Conservation (phyloP, 768 basidiomycete species). For the Kondoa subrosea region DNA sequence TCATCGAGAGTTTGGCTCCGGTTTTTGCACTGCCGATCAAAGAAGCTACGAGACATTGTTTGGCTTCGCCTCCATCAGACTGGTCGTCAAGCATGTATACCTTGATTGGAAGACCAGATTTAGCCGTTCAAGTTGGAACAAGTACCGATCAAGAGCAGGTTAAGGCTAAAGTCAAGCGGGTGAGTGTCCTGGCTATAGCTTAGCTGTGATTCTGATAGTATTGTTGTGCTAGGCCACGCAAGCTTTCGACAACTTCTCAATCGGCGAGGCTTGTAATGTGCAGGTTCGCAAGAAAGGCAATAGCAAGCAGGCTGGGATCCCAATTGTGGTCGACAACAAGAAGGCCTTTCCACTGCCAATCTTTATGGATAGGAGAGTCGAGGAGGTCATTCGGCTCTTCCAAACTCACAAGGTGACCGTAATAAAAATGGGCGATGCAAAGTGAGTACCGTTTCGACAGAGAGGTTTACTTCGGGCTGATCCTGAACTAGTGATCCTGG, state of each 20-base stretch:
- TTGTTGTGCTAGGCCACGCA: neutral
- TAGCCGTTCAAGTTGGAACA: conserved; percentile 37
- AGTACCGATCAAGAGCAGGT: neutral
- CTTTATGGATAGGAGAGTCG: conserved; percentile 69
- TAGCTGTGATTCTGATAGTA: neutral
- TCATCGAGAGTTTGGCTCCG: neutral
- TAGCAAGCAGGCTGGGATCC: conserved; percentile 15
- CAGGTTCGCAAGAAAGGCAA: conserved; percentile 5
- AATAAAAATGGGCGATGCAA: conserved; percentile 36
- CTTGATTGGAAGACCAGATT: conserved; percentile 55
- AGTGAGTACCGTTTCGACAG: neutral
- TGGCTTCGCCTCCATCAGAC: conserved; percentile 53
- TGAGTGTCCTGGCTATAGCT: neutral
- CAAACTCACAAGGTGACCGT: conserved; percentile 57
- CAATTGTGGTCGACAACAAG: conserved; percentile 45
- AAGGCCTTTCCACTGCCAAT: conserved; percentile 49
- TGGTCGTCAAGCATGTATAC: conserved; percentile 57
- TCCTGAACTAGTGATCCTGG: conserved; percentile 10
- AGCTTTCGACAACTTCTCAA: conserved; percentile 9
- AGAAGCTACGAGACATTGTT: conserved; percentile 71
- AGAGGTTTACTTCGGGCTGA: neutral
- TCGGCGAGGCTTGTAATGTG: neutral
- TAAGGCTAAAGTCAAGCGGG: neutral
- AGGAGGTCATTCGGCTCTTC: conserved; percentile 80
- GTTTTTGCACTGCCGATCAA: conserved; percentile 43